Base-by-base conservation (phyloP, 75 land plant genomes). In the Sequoiadendron giganteum region DNA sequence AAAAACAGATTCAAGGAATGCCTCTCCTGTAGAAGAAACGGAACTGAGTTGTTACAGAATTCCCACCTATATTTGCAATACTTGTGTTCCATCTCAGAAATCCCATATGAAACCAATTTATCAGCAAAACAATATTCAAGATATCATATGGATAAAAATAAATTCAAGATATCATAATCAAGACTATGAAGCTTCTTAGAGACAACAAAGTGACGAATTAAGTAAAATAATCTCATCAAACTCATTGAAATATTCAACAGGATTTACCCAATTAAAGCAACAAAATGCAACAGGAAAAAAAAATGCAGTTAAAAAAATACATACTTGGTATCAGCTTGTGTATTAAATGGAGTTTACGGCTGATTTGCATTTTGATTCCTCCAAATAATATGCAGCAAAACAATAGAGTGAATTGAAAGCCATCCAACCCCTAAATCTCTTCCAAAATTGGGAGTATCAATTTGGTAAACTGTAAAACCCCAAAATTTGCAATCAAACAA, bases 381-480 rank as follows among this genome's bases (percentile, higher is more conserved):
- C 90, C 93, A 90, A 73, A 96, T 92, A 42, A 97, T 88, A 84
- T 97, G 98, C 52, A 97, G 88, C 7, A 89, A 89, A 80, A 94
- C 90, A 10, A 88, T 83, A 10, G 94, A 89, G 0, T 91, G 89
- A 30, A 93, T 81, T 25, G 56, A 87, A 95, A 97, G 95, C 48
- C 93, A 90, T 52, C 93, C 96, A 84, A 94, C 88, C 45, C 95
- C 54, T 11, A 10, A 52, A 52, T 52, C 86, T 6, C 88, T 92
- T 15, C 96, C 96, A 79, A 95, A 96, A 1, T 91, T 85, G 13
- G 97, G 96, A 38, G 89, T 88, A 70, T 97, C 97, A 10, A 96
- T 86, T 58, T 87, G 87, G 90, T 96, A 91, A 48, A 48, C 49
- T 48, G 9, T 7, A 48, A 88, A 97, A 97, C 58, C 99, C 99